phyloP scores from a whole-genome alignment of 176 grass and related monocot genomes.

The Panicum miliaceum region DNA sequence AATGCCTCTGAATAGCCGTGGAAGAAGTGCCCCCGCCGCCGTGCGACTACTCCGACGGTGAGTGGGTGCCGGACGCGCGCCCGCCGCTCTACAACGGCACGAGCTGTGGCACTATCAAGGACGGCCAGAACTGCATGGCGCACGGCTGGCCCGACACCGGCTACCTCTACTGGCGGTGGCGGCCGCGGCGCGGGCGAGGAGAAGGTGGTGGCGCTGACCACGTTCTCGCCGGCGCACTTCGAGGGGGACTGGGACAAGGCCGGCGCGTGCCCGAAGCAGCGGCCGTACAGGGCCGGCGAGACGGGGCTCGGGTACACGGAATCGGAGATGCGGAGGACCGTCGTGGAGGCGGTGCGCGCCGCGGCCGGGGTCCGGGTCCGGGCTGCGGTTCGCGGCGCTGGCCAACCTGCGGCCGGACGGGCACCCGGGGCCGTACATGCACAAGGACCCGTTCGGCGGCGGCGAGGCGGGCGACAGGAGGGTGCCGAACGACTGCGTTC shows the following conservation, averaged over 20 bases:
- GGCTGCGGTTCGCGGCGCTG: slow-evolving; percentile 61
- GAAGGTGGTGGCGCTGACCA: slow-evolving; percentile 62
- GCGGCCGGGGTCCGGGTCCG: not conserved
- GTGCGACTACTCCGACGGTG: slow-evolving; percentile 73
- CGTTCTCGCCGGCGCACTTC: slow-evolving; percentile 91
- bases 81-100: slow-evolving; percentile 64
- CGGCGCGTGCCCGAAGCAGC: slow-evolving; percentile 64
- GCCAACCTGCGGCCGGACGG: slow-evolving; percentile 72
- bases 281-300: slow-evolving; percentile 62
- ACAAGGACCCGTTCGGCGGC: slow-evolving; percentile 54
- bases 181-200: slow-evolving; percentile 32
- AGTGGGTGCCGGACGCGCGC: slow-evolving; percentile 62
- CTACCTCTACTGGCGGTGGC: slow-evolving; percentile 86
- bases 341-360: slow-evolving; percentile 54
- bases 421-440: slow-evolving; percentile 88
- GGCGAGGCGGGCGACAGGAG: not conserved
- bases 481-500: slow-evolving; percentile 93
- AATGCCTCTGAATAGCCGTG: slow-evolving; percentile 21
- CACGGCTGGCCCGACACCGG: slow-evolving; percentile 80
- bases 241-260: slow-evolving; percentile 91
- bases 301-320: slow-evolving; percentile 70
- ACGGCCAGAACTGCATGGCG: slow-evolving; percentile 89
- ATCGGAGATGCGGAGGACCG: slow-evolving; percentile 58
- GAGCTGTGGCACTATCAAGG: slow-evolving; percentile 77
- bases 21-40: not conserved